Percentiles rank a stretch among this genome's conserved stretches.
phyloP scores from a whole-genome alignment of 371 early-diverging fungal species.

The Blakeslea trispora region DNA sequence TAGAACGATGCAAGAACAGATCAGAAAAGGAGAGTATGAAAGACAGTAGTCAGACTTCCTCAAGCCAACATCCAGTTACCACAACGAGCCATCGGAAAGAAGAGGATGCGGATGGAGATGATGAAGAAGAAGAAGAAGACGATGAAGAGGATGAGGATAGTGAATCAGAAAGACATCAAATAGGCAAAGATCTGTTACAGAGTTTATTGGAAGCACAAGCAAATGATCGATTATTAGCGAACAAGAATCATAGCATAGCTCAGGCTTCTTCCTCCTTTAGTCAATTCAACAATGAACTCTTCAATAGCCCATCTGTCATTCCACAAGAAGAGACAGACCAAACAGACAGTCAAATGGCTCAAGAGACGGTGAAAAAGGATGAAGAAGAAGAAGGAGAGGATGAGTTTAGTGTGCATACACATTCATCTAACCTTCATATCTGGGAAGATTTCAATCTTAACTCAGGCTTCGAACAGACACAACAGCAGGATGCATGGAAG shows the following conservation, averaged over 20 bases:
- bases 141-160: constrained; percentile 2
- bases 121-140: constrained; percentile 40
- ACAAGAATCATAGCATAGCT: constrained; percentile 1
- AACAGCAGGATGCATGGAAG: constrained; percentile 15
- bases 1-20: constrained; percentile 38
- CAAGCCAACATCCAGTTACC: background rate
- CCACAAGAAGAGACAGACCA: constrained; percentile 2
- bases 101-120: constrained; percentile 40
- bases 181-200: constrained; percentile 16
- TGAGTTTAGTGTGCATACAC: constrained; percentile 1
- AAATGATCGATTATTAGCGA: constrained; percentile 4
- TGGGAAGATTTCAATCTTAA: constrained; percentile 27
- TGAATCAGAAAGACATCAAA: constrained; percentile 7
- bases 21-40: constrained; percentile 3
- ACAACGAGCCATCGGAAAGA: constrained; percentile 24
- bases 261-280: background rate
- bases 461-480: constrained; percentile 12
- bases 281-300: background rate
- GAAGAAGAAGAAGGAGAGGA: constrained; percentile 11
- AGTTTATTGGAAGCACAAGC: constrained; percentile 18
- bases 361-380: constrained; percentile 8
- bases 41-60: background rate
- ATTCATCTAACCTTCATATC: constrained; percentile 14
- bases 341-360: constrained; percentile 2
- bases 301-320: background rate